phyloP scores from a whole-genome alignment of 2,329 filamentous ascomycete species.

The Exophiala oligosperma region DNA sequence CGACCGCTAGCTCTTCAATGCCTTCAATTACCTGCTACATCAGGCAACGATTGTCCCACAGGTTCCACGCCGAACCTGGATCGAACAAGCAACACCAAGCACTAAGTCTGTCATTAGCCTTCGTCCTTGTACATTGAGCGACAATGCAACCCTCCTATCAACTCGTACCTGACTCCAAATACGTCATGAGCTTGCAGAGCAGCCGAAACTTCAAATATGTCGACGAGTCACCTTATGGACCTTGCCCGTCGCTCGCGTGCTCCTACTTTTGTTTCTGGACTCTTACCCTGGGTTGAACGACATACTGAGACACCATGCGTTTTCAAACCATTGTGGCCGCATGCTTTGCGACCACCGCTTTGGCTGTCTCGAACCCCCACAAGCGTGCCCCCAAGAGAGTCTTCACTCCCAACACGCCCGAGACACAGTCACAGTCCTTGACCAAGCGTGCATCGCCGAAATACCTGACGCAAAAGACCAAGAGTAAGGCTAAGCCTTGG shows the following conservation, averaged over 20 bases:
- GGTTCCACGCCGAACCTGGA: slow-evolving; percentile 9
- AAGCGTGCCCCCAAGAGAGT: slow-evolving; percentile 14
- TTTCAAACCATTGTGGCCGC: slow-evolving; percentile 12
- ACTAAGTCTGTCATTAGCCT: neutral
- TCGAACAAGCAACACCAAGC: slow-evolving; percentile 4
- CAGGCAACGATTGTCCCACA: slow-evolving; percentile 17
- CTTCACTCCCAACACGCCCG: slow-evolving; percentile 3
- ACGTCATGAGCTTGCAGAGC: slow-evolving; percentile 9
- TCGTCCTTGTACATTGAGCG: neutral
- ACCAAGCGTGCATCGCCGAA: slow-evolving; percentile 17
- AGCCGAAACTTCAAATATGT: neutral
- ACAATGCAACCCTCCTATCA: slow-evolving; percentile 26
- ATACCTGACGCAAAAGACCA: slow-evolving; percentile 21
- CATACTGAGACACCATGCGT: slow-evolving; percentile 10
- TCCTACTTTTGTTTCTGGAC: neutral
- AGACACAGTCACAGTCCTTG: neutral
- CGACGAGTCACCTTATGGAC: neutral
- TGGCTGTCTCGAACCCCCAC: slow-evolving; percentile 20
- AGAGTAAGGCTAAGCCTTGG: slow-evolving; percentile 13
- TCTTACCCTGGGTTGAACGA: neutral
- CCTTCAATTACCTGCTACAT: slow-evolving; percentile 15
- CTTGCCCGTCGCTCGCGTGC: neutral
- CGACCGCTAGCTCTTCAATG: neutral
- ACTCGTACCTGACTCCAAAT: neutral
- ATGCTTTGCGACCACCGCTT: slow-evolving; percentile 13